Base-by-base conservation (phyloP, 768 basidiomycete species). In the Paxillus rubicundulus region DNA sequence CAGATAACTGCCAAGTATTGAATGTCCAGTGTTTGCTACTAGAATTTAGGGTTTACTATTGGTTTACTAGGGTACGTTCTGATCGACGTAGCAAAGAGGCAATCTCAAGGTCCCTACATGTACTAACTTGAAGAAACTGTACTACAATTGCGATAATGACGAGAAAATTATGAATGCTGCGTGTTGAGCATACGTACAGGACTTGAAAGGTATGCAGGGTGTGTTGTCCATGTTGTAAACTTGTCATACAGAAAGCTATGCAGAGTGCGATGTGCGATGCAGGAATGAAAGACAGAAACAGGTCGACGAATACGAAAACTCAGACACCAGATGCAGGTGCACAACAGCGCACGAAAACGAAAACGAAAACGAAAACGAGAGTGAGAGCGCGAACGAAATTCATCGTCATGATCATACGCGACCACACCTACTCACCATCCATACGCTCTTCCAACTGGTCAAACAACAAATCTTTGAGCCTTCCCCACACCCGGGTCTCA, bases 391-490 rank as follows among this genome's bases (percentile, higher is more conserved):
- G 20, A 47, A 24, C 24, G n/a, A 30, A 32, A 39, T 27, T 43
- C 3, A 45, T 28, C 43, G 17, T 43, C 21, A 36, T 5, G 17
- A 9, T 20, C 21, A 24, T 24, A 14, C 42, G 9, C 12, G 20
- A 14, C 45, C 21, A 28, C 12, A 13, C 20, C 63, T 42, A 67
- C 63, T 50, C 65, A 58, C 57, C 56, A 10, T 54, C 62, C 28
- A 53, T 14, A 43, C 54, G 47, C 12, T 52, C 52, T 9, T 56
- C 57, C 33, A 70, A 41, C 20, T 62, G 64, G 44, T 70, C 64
- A 55, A 63, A 64, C 17, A 68, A 52, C 54, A 68, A 47, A 51
- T 64, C 66, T 46, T 61, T 70, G 53, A 68, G 47, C 50, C 50
- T 61, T 41, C 56, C 64, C 66, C 64, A 68, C 24, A 70, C 53